Conservation (phyloP, 257 asterid species). For the Scutellaria barbata region DNA sequence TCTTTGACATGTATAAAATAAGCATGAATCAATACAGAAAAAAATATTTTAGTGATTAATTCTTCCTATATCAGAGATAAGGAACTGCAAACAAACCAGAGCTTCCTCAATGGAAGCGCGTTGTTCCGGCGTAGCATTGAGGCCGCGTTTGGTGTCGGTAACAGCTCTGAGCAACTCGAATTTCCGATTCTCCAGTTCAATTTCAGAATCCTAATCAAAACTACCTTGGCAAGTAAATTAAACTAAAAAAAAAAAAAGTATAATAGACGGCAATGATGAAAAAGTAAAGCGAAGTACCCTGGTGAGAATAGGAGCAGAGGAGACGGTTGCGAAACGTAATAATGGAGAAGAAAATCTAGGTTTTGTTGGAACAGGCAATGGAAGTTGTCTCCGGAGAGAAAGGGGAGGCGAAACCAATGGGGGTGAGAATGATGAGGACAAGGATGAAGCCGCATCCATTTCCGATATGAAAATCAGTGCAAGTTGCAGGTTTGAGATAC, state of each 20-base stretch:
- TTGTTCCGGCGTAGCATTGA: conserved; percentile 59
- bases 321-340: conserved; percentile 31
- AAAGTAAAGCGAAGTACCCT: conserved; percentile 25
- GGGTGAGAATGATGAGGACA: conserved; percentile 21
- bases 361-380: neutral
- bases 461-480: too few relatives aligned
- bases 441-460: conserved; percentile 29
- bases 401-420: conserved; percentile 24
- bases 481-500: too few relatives aligned
- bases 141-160: conserved; percentile 80
- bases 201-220: conserved; percentile 45
- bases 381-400: conserved; percentile 10
- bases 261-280: neutral
- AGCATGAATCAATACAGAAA: conserved; percentile 2
- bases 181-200: conserved; percentile 64
- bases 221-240: conserved; percentile 28
- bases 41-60: neutral
- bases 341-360: conserved; percentile 28
- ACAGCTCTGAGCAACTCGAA: conserved; percentile 66
- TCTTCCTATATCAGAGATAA: neutral
- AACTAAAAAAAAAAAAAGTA: neutral
- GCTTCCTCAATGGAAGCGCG: conserved; percentile 85
- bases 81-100: conserved; percentile 46
- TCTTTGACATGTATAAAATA: neutral
- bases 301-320: conserved; percentile 33